Base-by-base conservation (phyloP, 345 rosid genomes). In the Brassica napus region DNA sequence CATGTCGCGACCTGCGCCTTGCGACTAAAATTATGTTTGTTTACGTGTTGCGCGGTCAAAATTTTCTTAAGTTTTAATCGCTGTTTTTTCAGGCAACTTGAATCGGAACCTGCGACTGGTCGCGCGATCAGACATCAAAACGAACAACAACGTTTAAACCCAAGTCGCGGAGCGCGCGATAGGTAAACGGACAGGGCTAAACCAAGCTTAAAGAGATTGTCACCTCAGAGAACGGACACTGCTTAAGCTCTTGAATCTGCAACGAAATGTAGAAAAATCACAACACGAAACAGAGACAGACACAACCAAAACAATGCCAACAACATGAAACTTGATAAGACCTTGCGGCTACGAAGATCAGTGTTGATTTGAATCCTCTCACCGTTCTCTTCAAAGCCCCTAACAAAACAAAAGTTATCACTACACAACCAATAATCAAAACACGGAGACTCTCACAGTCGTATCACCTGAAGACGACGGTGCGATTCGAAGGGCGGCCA, bases 401-500 rank as follows among this genome's bases (percentile, higher is more conserved):
- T 91, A 35, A 83, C 26, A 73, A 76, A 81, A 16, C 58, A 55
- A 14, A 28, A 28, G 31, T 28, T 28, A 28, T 28, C 31, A 32
- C 34, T 14, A 24, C 1, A n/a, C 6, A 49, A 71, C 14, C 31
- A 34, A 47, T 31, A 34, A 47, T 31, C 34, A 34, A 24, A 15
- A 26, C 57, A 31, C 23, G 9, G 5, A 34, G 64, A 44, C 8
- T 42, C 16, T 39, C 3, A 28, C 12, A 68, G 26, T 34, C 2
- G 5, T 16, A 44, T 58, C 47, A 86, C 97, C 97, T 87, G 85
- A 91, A 92, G 49, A 91, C 96, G 30, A 92, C 90, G 6, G 97
- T 89, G 64, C 97, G 97, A 84, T 94, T 90, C 69, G 91, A 88
- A 76, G 98, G 98, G 39, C 90, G 78, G 28, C 94, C 97, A 55